phyloP scores from a whole-genome alignment of 768 basidiomycete species.

The Lactarius deliciosus region DNA sequence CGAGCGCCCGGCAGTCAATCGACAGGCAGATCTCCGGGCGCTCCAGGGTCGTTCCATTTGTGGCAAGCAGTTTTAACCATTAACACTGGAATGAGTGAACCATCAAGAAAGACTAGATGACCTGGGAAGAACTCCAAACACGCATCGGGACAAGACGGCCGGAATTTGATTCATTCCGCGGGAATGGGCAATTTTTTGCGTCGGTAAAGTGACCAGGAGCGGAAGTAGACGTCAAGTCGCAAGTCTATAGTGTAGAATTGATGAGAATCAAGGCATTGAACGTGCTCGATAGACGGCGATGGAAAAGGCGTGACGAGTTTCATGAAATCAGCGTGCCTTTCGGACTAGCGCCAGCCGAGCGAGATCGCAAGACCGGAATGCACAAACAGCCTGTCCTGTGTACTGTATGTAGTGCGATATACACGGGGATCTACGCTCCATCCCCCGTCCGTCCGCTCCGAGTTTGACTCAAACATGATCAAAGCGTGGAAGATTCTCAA shows the following conservation, averaged over 20 bases:
- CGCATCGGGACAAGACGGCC: constrained; percentile 17
- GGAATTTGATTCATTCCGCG: constrained; percentile 29
- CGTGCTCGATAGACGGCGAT: constrained; percentile 21
- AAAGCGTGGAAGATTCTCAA: constrained; percentile 7
- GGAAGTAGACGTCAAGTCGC: constrained; percentile 25
- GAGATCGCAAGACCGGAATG: constrained; percentile 25
- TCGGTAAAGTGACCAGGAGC: constrained; percentile 26
- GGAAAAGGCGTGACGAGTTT: constrained; percentile 20
- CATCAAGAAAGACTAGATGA: constrained; percentile 25
- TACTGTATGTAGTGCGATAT: constrained; percentile 20
- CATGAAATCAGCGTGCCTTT: constrained; percentile 31
- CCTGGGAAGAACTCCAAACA: constrained; percentile 24
- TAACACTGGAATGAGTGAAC: constrained; percentile 24
- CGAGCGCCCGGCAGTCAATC: constrained; percentile 25
- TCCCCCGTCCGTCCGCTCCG: constrained; percentile 23
- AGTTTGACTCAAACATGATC: constrained; percentile 28
- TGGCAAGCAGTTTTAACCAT: constrained; percentile 20
- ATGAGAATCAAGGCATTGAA: constrained; percentile 24
- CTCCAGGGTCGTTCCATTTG: constrained; percentile 26
- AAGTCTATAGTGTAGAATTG: constrained; percentile 15
- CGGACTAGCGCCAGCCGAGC: constrained; percentile 25
- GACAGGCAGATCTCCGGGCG: constrained; percentile 28
- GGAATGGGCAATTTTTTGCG: constrained; percentile 25
- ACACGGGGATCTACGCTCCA: constrained; percentile 28
- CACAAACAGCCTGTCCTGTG: constrained; percentile 11